Percentiles rank a stretch among this genome's conserved stretches.
phyloP scores from a whole-genome alignment of 345 rosid species.

The Gossypium sturtianum region DNA sequence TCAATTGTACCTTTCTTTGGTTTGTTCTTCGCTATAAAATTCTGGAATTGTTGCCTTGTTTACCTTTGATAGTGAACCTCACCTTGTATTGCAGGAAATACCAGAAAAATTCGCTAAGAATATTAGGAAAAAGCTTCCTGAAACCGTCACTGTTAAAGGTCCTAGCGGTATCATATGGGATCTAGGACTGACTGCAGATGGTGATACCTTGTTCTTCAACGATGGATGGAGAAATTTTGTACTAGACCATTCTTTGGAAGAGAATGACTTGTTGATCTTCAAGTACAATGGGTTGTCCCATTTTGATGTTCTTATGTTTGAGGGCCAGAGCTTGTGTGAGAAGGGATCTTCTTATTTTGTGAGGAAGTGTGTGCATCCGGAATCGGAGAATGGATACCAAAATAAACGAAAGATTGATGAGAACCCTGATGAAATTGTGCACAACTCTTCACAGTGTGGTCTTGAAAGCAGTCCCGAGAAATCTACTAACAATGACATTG shows the following conservation, averaged over 20 bases:
- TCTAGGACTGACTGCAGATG: conserved; percentile 36
- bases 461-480: conserved; percentile 25
- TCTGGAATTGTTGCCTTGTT: neutral
- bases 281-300: conserved; percentile 58
- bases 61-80: neutral
- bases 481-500: neutral
- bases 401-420: conserved; percentile 22
- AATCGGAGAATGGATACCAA: conserved; percentile 21
- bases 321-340: conserved; percentile 57
- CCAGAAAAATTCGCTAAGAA: conserved; percentile 50
- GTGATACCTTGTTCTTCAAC: conserved; percentile 34
- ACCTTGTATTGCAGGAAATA: conserved; percentile 37
- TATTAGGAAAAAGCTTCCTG: conserved; percentile 47
- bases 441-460: conserved; percentile 12
- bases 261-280: conserved; percentile 64
- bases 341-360: conserved; percentile 59
- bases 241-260: conserved; percentile 42
- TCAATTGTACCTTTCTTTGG: neutral
- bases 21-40: neutral
- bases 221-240: conserved; percentile 66
- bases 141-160: conserved; percentile 51
- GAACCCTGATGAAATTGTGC: conserved; percentile 21
- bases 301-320: conserved; percentile 63
- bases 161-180: conserved; percentile 59
- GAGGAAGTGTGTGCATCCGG: conserved; percentile 37